A percentile compares a stretch with the other conserved stretches of the same genome.
phyloP scores from a whole-genome alignment of 2,329 filamentous ascomycete species.

The Aspergillus proliferans region DNA sequence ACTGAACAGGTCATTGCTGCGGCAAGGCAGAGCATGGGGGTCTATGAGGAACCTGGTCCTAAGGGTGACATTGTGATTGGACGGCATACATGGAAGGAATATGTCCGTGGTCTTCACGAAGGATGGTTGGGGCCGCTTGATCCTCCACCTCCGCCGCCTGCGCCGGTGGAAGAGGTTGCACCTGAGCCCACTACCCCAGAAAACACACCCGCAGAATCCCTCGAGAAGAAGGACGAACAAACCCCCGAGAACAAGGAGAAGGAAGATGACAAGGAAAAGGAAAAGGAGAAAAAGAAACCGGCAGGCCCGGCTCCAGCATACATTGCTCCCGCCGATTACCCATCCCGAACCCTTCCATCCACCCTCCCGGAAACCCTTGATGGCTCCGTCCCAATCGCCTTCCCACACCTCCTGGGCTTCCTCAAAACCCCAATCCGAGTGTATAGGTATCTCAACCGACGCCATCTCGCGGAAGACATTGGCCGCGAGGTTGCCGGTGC shows the following conservation, averaged over 20 bases:
- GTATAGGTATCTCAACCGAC: conserved; percentile 76
- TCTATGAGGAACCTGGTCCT: conserved; percentile 65
- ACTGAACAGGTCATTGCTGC: conserved; percentile 58
- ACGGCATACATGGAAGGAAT: conserved; percentile 95
- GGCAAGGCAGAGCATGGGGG: conserved; percentile 59
- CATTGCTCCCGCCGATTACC: conserved; percentile 67
- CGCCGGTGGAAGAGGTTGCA: conserved; percentile 15
- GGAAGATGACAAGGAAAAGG: conserved; percentile 40
- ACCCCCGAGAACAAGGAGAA: conserved; percentile 46
- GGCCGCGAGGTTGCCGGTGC: conserved; percentile 82
- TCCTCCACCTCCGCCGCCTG: conserved; percentile 25
- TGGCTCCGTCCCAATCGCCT: conserved; percentile 64
- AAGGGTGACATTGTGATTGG: conserved; percentile 85
- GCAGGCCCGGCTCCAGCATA: conserved; percentile 63
- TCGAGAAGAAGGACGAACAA: conserved; percentile 43
- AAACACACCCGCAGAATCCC: conserved; percentile 8
- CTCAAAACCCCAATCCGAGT: conserved; percentile 80
- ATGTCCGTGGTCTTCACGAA: conserved; percentile 85
- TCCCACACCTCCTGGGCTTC: conserved; percentile 91
- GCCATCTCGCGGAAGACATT: conserved; percentile 77
- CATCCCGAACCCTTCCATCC: conserved; percentile 56
- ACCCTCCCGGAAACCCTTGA: conserved; percentile 65
- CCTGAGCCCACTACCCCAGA: conserved; percentile 20
- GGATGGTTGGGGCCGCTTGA: conserved; percentile 88
- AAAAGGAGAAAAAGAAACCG: conserved; percentile 46